A percentile compares a stretch with the other conserved stretches of the same genome.
Evolutionary conservation across 768 basidiomycete species (phyloP).

Genomic region (Russula lepida): DNA sequence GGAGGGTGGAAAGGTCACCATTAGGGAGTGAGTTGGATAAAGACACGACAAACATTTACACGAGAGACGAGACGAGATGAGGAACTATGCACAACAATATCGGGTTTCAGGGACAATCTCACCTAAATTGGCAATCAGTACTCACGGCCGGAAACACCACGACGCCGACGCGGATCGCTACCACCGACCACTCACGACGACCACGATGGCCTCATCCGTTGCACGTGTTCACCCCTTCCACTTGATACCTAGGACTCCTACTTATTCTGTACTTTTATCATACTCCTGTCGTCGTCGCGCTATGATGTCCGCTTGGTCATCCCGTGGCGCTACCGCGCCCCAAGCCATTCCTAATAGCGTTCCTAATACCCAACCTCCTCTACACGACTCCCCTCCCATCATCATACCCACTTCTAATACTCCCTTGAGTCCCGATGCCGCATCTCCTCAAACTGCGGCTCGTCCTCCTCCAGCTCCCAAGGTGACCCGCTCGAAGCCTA

Average conservation of each 20-base stretch:
- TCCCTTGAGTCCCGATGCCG: constrained; percentile 46
- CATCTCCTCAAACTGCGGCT: constrained; percentile 64
- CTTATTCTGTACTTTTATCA: constrained; percentile 24
- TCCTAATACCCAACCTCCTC: constrained; percentile 21
- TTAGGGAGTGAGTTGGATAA: neutral
- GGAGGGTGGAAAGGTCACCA: neutral
- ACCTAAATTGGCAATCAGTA: neutral
- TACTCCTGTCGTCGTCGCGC: constrained; percentile 41
- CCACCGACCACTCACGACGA: neutral
- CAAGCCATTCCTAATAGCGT: constrained; percentile 21
- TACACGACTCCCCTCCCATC: constrained; percentile 43
- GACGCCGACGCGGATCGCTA: neutral
- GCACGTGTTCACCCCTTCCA: constrained; percentile 11
- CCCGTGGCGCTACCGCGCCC: constrained; percentile 27
- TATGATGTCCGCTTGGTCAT: constrained; percentile 59
- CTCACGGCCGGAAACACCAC: neutral
- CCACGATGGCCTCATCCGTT: constrained; percentile 5
- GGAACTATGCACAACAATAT: neutral
- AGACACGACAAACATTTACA: neutral
- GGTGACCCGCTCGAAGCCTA: constrained; percentile 53
- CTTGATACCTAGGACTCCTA: neutral
- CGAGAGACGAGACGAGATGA: neutral
- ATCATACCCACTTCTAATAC: constrained; percentile 39
- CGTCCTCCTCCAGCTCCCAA: constrained; percentile 65
- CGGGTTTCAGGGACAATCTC: neutral